Conservation (phyloP, 129 eudicot species). For the Flaveria linearis region DNA sequence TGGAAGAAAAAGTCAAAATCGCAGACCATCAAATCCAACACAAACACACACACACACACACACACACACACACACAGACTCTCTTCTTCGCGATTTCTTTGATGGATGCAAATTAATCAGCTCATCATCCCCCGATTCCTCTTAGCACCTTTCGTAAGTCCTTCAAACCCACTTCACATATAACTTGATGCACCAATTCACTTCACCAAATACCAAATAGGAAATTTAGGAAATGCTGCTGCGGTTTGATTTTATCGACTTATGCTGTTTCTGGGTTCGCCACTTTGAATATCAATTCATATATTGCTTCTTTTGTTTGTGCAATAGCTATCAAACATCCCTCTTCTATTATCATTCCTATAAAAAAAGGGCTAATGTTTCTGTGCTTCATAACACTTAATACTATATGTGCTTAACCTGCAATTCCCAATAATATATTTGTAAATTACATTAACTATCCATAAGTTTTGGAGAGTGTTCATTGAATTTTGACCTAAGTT, state of each 20-base stretch:
- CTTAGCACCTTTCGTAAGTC: slow-evolving; percentile 19
- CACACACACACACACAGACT: too few species aligned
- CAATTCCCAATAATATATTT: not conserved
- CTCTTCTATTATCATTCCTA: not conserved
- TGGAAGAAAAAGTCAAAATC: slow-evolving; percentile 42
- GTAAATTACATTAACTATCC: not conserved
- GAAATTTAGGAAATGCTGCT: slow-evolving; percentile 1
- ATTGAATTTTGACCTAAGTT: slow-evolving; percentile 23
- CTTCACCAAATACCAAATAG: too few species aligned
- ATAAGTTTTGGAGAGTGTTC: not conserved
- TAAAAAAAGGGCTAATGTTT: too few species aligned
- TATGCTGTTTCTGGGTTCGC: not conserved
- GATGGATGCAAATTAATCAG: slow-evolving; percentile 15
- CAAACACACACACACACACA: not conserved
- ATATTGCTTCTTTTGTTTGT: too few species aligned
- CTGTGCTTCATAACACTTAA: too few species aligned
- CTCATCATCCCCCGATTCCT: not conserved
- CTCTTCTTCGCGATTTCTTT: too few species aligned
- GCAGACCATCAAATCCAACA: slow-evolving; percentile 31
- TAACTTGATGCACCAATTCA: too few species aligned
- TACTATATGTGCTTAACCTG: not conserved
- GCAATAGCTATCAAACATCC: not conserved
- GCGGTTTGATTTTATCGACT: slow-evolving; percentile 7
- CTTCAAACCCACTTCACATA: not conserved
- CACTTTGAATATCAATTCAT: too few species aligned